Percentiles rank a stretch among this genome's conserved stretches.
phyloP scores from a whole-genome alignment of 768 basidiomycete species.

The Suillus subaureus region DNA sequence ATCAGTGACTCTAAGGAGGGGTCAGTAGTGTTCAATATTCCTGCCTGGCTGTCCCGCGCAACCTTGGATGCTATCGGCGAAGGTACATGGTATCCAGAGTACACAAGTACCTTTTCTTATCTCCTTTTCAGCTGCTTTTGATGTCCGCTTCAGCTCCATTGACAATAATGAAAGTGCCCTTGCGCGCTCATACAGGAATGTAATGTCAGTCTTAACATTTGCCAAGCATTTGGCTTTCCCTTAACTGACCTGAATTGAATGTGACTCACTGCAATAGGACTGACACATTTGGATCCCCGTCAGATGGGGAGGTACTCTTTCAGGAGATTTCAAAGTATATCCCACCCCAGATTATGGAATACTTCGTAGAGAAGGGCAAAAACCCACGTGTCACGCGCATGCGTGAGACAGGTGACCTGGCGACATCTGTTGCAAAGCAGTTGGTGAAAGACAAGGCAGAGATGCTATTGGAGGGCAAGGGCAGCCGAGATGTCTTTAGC shows the following conservation, averaged over 20 bases:
- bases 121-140: constrained; percentile 44
- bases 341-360: constrained; percentile 35
- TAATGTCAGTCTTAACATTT: constrained; percentile 5
- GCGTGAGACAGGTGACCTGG: constrained; percentile 2
- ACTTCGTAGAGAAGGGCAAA: constrained; percentile 31
- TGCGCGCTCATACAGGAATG: constrained; percentile 11
- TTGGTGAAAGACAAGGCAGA: constrained; percentile 19
- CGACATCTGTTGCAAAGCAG: constrained; percentile 9
- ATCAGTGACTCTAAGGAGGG: constrained; percentile 13
- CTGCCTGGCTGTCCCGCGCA: constrained; percentile 41
- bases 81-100: constrained; percentile 32
- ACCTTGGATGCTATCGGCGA: constrained; percentile 54
- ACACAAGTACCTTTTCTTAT: not conserved
- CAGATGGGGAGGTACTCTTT: constrained; percentile 26
- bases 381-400: constrained; percentile 17
- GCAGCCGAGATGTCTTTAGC: constrained; percentile 21
- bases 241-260: not conserved
- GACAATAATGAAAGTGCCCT: constrained; percentile 17
- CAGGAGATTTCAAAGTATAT: constrained; percentile 34
- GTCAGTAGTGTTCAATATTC: constrained; percentile 25
- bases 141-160: constrained; percentile 47
- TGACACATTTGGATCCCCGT: constrained; percentile 15
- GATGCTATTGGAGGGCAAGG: constrained; percentile 9
- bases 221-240: not conserved
- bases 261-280: constrained; percentile 5